Conservation (phyloP, 371 early-diverging fungal species). For the Rhizopus delemar region DNA sequence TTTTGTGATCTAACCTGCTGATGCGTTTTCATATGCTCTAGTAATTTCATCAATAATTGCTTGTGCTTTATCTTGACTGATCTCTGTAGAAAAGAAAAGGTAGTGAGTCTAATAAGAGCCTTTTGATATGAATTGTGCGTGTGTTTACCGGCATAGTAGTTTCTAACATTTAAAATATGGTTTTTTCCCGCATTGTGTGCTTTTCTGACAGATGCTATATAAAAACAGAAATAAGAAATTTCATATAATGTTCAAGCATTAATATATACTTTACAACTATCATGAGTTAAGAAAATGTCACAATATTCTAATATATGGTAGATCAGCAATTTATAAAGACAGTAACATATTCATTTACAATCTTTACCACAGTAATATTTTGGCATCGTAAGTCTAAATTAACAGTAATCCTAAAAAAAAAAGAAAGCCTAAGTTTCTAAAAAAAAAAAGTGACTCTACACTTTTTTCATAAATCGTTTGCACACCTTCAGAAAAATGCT, state of each 20-base stretch:
- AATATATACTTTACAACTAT: constrained; percentile 47
- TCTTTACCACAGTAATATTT: constrained; percentile 88
- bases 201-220: constrained; percentile 79
- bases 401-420: background rate
- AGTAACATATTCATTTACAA: background rate
- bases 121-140: background rate
- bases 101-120: too few relatives aligned
- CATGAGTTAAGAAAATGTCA: constrained; percentile 96
- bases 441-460: too few relatives aligned
- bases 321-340: background rate
- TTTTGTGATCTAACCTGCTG: constrained; percentile 35
- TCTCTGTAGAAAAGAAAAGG: constrained; percentile 28
- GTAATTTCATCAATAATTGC: constrained; percentile 64
- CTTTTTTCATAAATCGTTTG: too few relatives aligned
- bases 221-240: background rate
- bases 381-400: constrained; percentile 56
- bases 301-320: constrained; percentile 77
- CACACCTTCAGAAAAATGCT: too few relatives aligned
- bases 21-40: constrained; percentile 56
- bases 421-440: background rate
- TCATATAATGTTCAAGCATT: background rate
- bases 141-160: constrained; percentile 74
- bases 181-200: constrained; percentile 95
- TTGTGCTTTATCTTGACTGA: constrained; percentile 63
- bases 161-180: constrained; percentile 75